phyloP scores from a whole-genome alignment of 495 filamentous ascomycete species.

The Neurospora sp. region DNA sequence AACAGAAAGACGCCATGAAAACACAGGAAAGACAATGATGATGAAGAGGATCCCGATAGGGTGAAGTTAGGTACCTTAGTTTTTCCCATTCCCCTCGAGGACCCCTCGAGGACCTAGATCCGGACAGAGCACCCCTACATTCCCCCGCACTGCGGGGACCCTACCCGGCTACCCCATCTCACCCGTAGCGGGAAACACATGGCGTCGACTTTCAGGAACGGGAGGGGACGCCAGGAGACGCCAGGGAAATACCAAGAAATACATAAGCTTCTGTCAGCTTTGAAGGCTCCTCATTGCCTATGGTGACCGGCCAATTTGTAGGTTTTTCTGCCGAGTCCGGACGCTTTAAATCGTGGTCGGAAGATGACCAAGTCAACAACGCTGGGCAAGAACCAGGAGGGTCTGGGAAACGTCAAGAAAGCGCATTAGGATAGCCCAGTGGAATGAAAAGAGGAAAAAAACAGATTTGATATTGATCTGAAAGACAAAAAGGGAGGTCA shows the following conservation, averaged over 20 bases:
- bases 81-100: not conserved
- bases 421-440: not conserved
- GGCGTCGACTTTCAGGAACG: not conserved
- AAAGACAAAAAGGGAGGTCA: too few relatives aligned
- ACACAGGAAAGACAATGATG: not conserved
- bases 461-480: too few relatives aligned
- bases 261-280: not conserved
- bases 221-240: not conserved
- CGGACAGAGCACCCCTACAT: not conserved
- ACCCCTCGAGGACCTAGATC: not conserved
- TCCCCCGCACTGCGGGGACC: not conserved
- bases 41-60: not conserved
- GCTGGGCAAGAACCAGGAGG: not conserved
- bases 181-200: not conserved
- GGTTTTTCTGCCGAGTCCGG: not conserved
- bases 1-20: not conserved
- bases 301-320: not conserved
- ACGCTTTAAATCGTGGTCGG: not conserved
- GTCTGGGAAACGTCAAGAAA: not conserved
- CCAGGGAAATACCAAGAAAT: not conserved
- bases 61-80: not conserved
- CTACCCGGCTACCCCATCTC: not conserved
- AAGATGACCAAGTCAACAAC: not conserved
- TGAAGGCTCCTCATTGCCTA: not conserved
- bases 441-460: not conserved